Conservation (phyloP, 2,329 filamentous ascomycete genomes). For the Aspergillus pseudoglaucus region DNA sequence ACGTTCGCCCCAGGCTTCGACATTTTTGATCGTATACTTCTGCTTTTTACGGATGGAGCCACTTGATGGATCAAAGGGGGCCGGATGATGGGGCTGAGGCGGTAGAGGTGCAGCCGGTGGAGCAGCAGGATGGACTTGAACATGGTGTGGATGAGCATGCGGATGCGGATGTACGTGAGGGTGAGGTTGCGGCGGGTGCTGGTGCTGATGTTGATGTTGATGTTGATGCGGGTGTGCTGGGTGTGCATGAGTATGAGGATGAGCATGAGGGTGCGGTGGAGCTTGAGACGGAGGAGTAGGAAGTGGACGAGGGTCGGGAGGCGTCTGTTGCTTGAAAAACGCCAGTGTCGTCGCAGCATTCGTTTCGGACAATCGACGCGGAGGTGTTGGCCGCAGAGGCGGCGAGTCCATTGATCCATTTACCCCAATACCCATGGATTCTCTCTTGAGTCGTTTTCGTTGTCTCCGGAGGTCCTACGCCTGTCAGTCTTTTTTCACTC, state of each 20-base stretch:
- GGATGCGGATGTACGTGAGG: conserved; percentile 4
- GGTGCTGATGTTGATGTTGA: conserved; percentile 2
- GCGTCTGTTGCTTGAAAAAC: conserved; percentile 38
- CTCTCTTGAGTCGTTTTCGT: conserved; percentile 34
- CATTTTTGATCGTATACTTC: conserved; percentile 38
- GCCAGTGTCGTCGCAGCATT: conserved; percentile 36
- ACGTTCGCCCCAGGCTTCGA: conserved; percentile 36
- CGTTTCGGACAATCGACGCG: conserved; percentile 35
- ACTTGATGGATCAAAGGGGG: conserved; percentile 21
- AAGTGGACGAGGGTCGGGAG: conserved; percentile 28
- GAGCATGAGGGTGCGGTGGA: conserved; percentile 14
- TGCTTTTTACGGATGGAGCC: conserved; percentile 32
- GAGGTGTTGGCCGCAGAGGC: conserved; percentile 30
- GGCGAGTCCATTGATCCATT: conserved; percentile 30
- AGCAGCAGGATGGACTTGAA: conserved; percentile 7
- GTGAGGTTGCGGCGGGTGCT: conserved; percentile 5
- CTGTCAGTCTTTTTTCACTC: background rate
- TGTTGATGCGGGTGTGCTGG: conserved; percentile 6
- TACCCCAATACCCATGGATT: conserved; percentile 34
- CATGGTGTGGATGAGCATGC: conserved; percentile 17
- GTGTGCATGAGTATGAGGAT: conserved; percentile 11
- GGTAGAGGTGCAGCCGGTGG: conserved; percentile 5
- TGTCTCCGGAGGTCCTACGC: conserved; percentile 33
- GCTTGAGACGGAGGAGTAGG: conserved; percentile 15
- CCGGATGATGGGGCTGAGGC: conserved; percentile 12